Evolutionary conservation across 495 filamentous ascomycete genomes (phyloP), one percentile per base, ranked within the genome.

Genomic region (Penicillium macrosclerotiorum): DNA sequence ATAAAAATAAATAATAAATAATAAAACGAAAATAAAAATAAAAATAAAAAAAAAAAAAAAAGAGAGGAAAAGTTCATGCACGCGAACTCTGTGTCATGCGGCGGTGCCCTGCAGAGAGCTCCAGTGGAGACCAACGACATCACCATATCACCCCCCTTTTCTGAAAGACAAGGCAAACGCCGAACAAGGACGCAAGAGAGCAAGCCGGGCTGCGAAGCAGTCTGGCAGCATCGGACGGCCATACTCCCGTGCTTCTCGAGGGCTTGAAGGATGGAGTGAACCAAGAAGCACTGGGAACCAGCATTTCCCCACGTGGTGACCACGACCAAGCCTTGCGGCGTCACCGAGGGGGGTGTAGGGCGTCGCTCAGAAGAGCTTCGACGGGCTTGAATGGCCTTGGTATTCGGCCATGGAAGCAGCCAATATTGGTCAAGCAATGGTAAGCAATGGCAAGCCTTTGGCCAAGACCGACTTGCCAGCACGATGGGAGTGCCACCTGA

Each of bases 41-140:
- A 46, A 9, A 18, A 23, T 12, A 13, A 20, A n/a, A n/a, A n/a
- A n/a, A n/a, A n/a, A n/a, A n/a, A n/a, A n/a, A n/a, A n/a, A n/a
- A n/a, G n/a, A n/a, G n/a, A n/a, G n/a, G n/a, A n/a, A 37, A 38
- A 43, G 39, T 32, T 40, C 30, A 49, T 44, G 47, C 32, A 23
- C 20, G 39, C 32, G 20, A 14, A 31, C 29, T 9, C 13, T 17
- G 26, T 40, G 45, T 22, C 45, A 31, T 26, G 45, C 20, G 18
- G 7, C 20, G 12, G 36, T 40, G 34, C 43, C 35, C 24, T 32
- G 45, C 19, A 32, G 35, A 5, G 30, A 47, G 26, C 36, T 40
- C 22, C 29, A 11, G 37, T 26, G 35, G 45, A 16, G 20, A 24
- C 3, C 36, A 22, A 38, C n/a, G n/a, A n/a, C n/a, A n/a, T n/a